phyloP scores from a whole-genome alignment of 495 filamentous ascomycete species.

The Daldinia concentrica region DNA sequence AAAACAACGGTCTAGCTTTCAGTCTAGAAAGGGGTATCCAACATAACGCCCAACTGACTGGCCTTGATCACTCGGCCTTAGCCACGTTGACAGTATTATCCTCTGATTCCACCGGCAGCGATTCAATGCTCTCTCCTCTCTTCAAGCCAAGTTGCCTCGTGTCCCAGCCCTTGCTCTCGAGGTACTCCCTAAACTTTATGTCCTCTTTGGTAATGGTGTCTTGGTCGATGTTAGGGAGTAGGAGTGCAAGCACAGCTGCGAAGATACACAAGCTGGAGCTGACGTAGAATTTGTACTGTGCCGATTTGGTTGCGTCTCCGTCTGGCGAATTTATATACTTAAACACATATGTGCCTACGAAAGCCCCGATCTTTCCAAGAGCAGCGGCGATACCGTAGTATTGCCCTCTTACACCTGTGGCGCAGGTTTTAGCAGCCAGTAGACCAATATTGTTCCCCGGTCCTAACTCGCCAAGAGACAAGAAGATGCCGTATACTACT shows the following conservation, averaged over 20 bases:
- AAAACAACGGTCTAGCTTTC: neutral
- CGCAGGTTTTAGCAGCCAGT: conserved; percentile 84
- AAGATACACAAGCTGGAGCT: conserved; percentile 71
- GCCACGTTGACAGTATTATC: conserved; percentile 10
- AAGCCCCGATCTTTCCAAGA: conserved; percentile 85
- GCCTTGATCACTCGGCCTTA: conserved; percentile 10
- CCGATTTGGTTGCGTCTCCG: conserved; percentile 55
- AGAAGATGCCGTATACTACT: conserved; percentile 81
- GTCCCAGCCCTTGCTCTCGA: conserved; percentile 75
- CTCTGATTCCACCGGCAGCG: conserved; percentile 27
- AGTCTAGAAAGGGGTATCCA: conserved; percentile 20
- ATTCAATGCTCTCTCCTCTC: conserved; percentile 48
- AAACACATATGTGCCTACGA: conserved; percentile 87
- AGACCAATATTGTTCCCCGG: conserved; percentile 94
- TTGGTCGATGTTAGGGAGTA: conserved; percentile 74
- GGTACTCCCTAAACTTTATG: conserved; percentile 71
- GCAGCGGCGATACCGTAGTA: conserved; percentile 93
- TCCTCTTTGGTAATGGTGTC: conserved; percentile 79
- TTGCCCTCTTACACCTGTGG: conserved; percentile 86
- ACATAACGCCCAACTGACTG: neutral
- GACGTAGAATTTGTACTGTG: conserved; percentile 81
- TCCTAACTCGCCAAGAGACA: conserved; percentile 83
- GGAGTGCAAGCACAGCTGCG: conserved; percentile 66
- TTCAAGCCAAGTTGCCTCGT: conserved; percentile 70
- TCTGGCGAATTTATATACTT: conserved; percentile 75